These are phyloP conservation scores for Eimeria necatrix DNA, from an alignment of 169 alveolate species.

Conservation along the genomic window DNA sequence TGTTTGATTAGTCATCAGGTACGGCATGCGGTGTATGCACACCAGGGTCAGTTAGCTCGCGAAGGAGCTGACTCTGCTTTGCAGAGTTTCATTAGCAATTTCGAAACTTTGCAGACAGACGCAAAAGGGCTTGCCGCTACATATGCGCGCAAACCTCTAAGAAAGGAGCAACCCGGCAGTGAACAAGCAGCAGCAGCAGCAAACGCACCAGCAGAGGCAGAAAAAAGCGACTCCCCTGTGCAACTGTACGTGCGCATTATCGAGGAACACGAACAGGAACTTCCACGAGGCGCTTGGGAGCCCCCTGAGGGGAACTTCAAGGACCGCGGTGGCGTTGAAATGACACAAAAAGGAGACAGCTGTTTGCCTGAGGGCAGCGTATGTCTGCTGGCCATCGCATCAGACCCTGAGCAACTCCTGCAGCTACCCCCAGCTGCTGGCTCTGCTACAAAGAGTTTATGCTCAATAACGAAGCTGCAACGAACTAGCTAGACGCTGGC, in stretches of 20 bases:
- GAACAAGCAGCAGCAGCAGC: slow-evolving; percentile 11
- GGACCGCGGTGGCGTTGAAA: background rate
- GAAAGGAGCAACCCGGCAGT: background rate
- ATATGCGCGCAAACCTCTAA: background rate
- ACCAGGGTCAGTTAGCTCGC: background rate
- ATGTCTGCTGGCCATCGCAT: background rate
- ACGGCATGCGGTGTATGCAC: slow-evolving; percentile 58
- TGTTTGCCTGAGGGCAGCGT: slow-evolving; percentile 24
- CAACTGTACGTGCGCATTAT: slow-evolving; percentile 34
- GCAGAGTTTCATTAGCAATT: background rate
- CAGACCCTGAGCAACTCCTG: slow-evolving; percentile 27
- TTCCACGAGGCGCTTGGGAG: background rate
- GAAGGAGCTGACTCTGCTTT: slow-evolving; percentile 36
- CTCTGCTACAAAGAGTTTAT: background rate
- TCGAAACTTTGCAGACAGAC: background rate
- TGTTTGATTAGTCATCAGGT: slow-evolving; percentile 57
- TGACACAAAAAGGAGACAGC: background rate
- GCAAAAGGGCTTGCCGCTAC: background rate
- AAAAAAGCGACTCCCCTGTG: background rate
- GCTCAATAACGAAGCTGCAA: background rate
- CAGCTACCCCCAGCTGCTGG: slow-evolving; percentile 30
- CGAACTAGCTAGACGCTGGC: background rate
- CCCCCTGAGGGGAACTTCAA: background rate
- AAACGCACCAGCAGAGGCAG: slow-evolving; percentile 10
- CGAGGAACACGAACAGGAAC: background rate